Evolutionary conservation across 2,329 filamentous ascomycete species (phyloP), one percentile per base, ranked within the genome.

Genomic region (Cercospora janseana): DNA sequence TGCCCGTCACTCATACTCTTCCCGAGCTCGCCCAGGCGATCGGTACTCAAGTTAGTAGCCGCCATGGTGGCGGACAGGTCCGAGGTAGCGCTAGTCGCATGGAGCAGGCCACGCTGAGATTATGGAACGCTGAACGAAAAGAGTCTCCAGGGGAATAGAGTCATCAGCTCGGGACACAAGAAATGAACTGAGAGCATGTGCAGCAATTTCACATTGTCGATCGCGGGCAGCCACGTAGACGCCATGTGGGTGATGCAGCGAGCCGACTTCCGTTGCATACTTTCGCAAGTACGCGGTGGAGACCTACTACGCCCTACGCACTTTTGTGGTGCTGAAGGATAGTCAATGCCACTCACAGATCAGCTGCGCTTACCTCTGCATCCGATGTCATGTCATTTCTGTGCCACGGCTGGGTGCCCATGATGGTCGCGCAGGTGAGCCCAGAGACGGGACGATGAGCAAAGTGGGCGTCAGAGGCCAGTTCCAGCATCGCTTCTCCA

Each of bases 31-130:
- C 38, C 18, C 3, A 47, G 15, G 3, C 32, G 31, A 21, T 47
- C 44, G n/a, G 44, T 47, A 37, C 44, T 47, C 23, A 47, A 13
- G 8, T 47, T 47, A 6, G 44, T 37, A 4, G 44, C 44, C 31
- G 44, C 44, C 44, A 47, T 47, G 21, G 26, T 46, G 23, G 24
- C 34, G 20, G 29, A 3, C 16, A 16, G 6, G 28, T 18, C 13
- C 23, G 10, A 1, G 20, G 18, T 13, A 23, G 29, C n/a, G 24
- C 6, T 24, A 24, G 9, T 10, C n/a, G 16, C 43, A 18, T 27
- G 6, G 9, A 28, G 15, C 13, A 21, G 13, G n/a, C 20, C 20
- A 35, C 4, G 4, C 6, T 26, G 27, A 9, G 26, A 13, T 27
- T 18, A 20, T 4, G 21, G 20, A n/a, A n/a, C n/a, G n/a, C n/a